These are phyloP conservation scores for Harringtonia lauricola DNA, from an alignment of 2,329 filamentous ascomycete genomes.

Conservation along the genomic window DNA sequence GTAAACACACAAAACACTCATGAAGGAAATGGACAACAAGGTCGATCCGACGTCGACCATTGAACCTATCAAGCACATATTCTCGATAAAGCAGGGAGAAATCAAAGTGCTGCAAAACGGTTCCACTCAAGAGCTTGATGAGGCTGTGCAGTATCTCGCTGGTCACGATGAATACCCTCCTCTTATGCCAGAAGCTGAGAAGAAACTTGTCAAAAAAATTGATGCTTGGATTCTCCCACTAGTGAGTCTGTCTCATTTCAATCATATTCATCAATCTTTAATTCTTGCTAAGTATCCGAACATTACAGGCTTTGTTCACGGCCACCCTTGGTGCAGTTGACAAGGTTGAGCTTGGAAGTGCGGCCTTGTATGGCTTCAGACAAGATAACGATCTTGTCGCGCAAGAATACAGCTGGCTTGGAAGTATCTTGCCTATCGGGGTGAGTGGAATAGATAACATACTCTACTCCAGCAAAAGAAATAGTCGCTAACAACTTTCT, in stretches of 20 bases:
- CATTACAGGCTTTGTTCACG: conserved; percentile 16
- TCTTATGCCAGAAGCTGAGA: background rate
- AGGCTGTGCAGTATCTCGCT: background rate
- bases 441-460: background rate
- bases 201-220: background rate
- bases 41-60: too few relatives aligned
- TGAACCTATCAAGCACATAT: too few relatives aligned
- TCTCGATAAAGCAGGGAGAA: background rate
- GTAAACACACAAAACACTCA: too few relatives aligned
- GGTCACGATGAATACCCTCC: background rate
- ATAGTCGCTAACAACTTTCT: background rate
- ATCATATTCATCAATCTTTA: background rate
- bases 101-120: background rate
- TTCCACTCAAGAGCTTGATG: background rate
- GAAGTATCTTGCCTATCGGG: conserved; percentile 1
- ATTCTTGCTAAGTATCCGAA: background rate
- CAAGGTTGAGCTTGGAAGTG: conserved; percentile 21
- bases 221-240: background rate
- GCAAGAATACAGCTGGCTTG: conserved; percentile 4
- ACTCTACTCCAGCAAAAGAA: background rate
- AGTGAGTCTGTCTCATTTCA: background rate
- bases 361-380: conserved; percentile 22
- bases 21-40: too few relatives aligned
- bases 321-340: conserved; percentile 20
- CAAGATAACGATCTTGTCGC: conserved; percentile 13